These are phyloP conservation scores for Diplogelasinospora grovesii DNA, from an alignment of 495 filamentous ascomycete species.

Conservation along the genomic window DNA sequence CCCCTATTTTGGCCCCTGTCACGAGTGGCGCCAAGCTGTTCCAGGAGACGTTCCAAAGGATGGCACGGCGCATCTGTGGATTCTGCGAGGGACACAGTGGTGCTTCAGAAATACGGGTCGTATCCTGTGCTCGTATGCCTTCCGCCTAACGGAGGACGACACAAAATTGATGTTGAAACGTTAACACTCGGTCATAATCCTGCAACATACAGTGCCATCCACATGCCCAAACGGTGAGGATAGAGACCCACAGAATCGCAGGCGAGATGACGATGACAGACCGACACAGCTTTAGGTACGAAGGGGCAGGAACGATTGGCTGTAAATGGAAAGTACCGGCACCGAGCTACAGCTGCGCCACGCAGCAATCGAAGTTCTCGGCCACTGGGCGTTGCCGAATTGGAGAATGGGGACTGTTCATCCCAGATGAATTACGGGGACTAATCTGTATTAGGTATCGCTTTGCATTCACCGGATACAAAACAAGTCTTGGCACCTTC, in stretches of 20 bases:
- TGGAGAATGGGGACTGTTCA: neutral
- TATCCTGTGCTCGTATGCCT: neutral
- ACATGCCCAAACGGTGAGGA: too few species aligned
- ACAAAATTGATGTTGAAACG: neutral
- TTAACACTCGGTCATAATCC: neutral
- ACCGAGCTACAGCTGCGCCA: neutral
- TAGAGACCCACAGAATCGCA: neutral
- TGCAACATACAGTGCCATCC: neutral
- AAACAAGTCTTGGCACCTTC: constrained; percentile 6
- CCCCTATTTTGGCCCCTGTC: neutral
- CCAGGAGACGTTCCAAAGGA: too few species aligned
- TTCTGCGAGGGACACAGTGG: neutral
- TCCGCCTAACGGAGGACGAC: neutral
- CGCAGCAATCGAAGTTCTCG: neutral
- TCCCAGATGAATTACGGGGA: too few species aligned
- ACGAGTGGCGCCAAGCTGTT: too few species aligned
- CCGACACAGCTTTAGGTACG: neutral
- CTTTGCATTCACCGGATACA: neutral
- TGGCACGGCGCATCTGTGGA: too few species aligned
- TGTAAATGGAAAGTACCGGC: constrained; percentile 1
- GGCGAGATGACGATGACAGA: constrained; percentile 3
- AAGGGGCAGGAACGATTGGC: neutral
- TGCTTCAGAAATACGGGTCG: neutral
- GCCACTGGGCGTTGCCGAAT: neutral
- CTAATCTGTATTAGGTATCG: neutral